Conservation (phyloP, 768 basidiomycete species). For the Serendipita sp. region DNA sequence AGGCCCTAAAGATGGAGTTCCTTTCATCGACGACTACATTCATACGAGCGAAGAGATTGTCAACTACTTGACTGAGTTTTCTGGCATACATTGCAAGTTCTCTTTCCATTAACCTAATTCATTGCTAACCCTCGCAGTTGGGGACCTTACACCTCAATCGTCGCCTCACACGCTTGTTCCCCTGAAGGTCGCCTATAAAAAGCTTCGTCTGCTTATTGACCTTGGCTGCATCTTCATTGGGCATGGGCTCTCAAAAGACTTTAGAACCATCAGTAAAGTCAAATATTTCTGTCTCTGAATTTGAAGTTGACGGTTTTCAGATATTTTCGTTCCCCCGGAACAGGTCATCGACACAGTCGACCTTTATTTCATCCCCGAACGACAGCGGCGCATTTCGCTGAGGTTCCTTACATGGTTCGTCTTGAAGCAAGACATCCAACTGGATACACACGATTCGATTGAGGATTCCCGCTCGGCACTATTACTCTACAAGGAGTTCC, state of each 20-base stretch:
- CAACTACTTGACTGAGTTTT: conserved; percentile 93
- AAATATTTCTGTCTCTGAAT: too few relatives aligned
- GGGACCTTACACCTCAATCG: conserved; percentile 73
- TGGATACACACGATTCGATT: conserved; percentile 92
- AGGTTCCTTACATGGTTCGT: conserved; percentile 91
- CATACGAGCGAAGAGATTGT: conserved; percentile 91
- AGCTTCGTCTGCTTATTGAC: conserved; percentile 82
- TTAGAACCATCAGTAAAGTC: conserved; percentile 86
- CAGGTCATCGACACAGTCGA: conserved; percentile 97
- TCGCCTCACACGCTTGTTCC: conserved; percentile 86
- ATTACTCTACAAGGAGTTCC: conserved; percentile 67
- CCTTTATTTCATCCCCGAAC: conserved; percentile 68
- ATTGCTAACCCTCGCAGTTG: conserved; percentile 34
- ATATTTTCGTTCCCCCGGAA: conserved; percentile 87
- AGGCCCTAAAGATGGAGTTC: conserved; percentile 61
- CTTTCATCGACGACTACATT: conserved; percentile 97
- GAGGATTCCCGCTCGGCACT: conserved; percentile 86
- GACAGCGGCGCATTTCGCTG: conserved; percentile 78
- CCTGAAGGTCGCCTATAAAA: conserved; percentile 96
- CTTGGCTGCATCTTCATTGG: conserved; percentile 93
- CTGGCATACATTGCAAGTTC: conserved; percentile 76
- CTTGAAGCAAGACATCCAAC: conserved; percentile 83
- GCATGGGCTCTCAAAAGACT: conserved; percentile 93
- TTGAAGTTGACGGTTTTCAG: conserved; percentile 24
- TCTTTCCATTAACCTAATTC: not conserved